A percentile compares a stretch with the other conserved stretches of the same genome.
Conservation (phyloP, 768 basidiomycete species). For the Tremella yokohamensis region DNA sequence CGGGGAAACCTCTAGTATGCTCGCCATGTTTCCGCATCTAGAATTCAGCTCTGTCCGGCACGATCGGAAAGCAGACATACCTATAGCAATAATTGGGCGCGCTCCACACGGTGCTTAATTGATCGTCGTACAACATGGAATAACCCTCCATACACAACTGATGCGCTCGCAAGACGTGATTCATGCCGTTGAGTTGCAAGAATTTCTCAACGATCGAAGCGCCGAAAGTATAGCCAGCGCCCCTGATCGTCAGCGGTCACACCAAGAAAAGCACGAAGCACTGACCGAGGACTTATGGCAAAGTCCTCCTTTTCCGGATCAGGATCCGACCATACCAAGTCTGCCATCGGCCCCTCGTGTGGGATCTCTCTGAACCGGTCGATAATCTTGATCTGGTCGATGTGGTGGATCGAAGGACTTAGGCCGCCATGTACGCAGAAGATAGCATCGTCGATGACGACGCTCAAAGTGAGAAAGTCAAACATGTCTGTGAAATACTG, state of each 20-base stretch:
- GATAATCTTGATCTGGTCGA: constrained; percentile 98
- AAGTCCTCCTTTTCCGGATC: constrained; percentile 99
- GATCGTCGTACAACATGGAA: constrained; percentile 92
- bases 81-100: constrained; percentile 97
- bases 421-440: constrained; percentile 99
- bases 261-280: constrained; percentile 18
- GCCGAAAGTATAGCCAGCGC: constrained; percentile 98
- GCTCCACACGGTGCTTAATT: constrained; percentile 95
- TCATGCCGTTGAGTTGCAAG: constrained; percentile 90
- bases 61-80: constrained; percentile 23
- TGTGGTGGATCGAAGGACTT: constrained; percentile 96
- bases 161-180: constrained; percentile 94
- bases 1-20: constrained; percentile 91
- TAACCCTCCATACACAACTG: constrained; percentile 99
- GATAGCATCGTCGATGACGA: constrained; percentile 98
- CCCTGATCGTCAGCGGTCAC: constrained; percentile 56
- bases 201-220: constrained; percentile 98
- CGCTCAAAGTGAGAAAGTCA: constrained; percentile 93
- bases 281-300: constrained; percentile 92
- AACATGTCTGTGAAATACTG: constrained; percentile 99
- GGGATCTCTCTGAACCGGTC: constrained; percentile 99
- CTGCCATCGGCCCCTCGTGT: constrained; percentile 99
- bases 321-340: constrained; percentile 99
- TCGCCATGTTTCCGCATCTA: constrained; percentile 92
- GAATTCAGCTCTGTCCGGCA: constrained; percentile 10